Percentiles rank a stretch among this genome's conserved stretches.
These are phyloP conservation scores for Epipyxis sp. DNA, from an alignment of 108 stramenopile species.

Conservation along the genomic window DNA sequence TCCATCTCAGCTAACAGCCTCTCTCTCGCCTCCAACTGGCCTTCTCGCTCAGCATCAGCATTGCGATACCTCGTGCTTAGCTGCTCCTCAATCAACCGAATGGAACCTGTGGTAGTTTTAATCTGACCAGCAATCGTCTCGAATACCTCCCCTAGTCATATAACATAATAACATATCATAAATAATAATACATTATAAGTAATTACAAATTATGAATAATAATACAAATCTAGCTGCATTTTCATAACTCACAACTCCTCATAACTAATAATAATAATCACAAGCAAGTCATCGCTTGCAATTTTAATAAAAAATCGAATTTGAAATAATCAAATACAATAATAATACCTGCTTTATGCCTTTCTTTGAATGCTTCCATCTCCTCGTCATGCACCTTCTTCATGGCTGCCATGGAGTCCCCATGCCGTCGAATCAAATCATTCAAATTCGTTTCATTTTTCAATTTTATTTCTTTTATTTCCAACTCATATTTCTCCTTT, in stretches of 20 bases:
- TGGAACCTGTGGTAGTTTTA: neutral
- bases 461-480: neutral
- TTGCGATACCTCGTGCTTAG: neutral
- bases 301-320: no score
- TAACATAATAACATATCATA: no score
- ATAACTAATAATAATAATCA: no score
- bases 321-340: no score
- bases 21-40: conserved; percentile 29
- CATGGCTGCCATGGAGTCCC: neutral
- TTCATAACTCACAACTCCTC: no score
- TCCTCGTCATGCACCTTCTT: conserved; percentile 18
- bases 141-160: conserved; percentile 2
- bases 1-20: conserved; percentile 20
- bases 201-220: no score
- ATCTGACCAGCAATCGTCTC: conserved; percentile 20
- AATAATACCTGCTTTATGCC: neutral
- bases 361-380: neutral
- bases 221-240: no score
- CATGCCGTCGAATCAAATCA: neutral
- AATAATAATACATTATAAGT: no score
- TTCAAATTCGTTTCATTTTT: neutral
- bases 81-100: conserved; percentile 16
- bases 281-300: no score
- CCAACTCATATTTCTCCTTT: neutral
- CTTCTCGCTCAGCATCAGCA: neutral